Evolutionary conservation across 805 yeast genomes (phyloP).

Genomic region (Priceomyces medius): DNA sequence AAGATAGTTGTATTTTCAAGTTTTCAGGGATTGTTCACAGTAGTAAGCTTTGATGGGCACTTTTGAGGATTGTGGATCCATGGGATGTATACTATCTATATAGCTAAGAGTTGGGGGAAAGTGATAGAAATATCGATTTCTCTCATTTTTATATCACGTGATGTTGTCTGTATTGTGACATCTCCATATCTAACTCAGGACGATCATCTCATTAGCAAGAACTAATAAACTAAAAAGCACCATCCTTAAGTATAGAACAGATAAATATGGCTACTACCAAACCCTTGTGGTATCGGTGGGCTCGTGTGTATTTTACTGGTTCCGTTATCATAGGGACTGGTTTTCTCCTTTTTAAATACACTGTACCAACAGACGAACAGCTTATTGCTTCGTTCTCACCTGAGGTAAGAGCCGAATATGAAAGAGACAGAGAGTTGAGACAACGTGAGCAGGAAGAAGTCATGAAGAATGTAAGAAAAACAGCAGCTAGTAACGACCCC

Average conservation of each 20-base stretch:
- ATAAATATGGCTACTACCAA: slow-evolving; percentile 15
- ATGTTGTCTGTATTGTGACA: too few relatives aligned
- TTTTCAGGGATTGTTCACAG: too few relatives aligned
- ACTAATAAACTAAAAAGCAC: neutral
- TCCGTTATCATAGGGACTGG: slow-evolving; percentile 73
- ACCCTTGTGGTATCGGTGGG: slow-evolving; percentile 60
- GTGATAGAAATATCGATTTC: too few relatives aligned
- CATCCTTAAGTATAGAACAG: neutral
- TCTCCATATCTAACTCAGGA: neutral
- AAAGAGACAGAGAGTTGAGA: slow-evolving; percentile 58
- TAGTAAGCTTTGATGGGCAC: too few relatives aligned
- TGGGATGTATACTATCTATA: too few relatives aligned
- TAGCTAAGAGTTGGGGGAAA: too few relatives aligned
- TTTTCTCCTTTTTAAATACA: slow-evolving; percentile 63
- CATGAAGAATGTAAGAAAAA: slow-evolving; percentile 62
- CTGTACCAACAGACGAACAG: slow-evolving; percentile 85
- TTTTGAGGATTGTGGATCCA: too few relatives aligned
- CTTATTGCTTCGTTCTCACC: slow-evolving; percentile 75
- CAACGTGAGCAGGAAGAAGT: slow-evolving; percentile 67
- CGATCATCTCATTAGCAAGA: neutral
- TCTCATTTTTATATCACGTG: too few relatives aligned
- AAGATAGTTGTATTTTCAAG: too few relatives aligned
- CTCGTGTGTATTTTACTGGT: slow-evolving; percentile 57
- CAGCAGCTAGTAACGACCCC: slow-evolving; percentile 70
- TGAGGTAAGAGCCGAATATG: slow-evolving; percentile 75